Evolutionary conservation across 1,139 yeast genomes (phyloP), one percentile per base, ranked within the genome.

Genomic region (Wickerhamiella pararugosa): DNA sequence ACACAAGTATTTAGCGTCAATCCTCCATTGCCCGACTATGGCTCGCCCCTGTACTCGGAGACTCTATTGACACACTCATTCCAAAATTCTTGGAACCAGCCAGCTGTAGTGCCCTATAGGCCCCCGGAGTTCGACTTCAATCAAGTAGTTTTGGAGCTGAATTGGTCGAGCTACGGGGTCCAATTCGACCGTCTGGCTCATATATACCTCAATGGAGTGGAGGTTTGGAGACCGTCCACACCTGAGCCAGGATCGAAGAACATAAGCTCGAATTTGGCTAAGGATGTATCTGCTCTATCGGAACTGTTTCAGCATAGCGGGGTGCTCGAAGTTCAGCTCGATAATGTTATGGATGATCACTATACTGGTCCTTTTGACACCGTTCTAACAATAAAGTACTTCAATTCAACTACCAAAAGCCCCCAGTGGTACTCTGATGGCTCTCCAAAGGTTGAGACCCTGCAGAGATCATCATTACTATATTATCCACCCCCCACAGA

Each of bases 151-250:
- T 60, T 81, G 39, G 68, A 74, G 5, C 62, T 83, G 40, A 67
- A 73, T 40, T 76, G 80, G 3, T 60, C 71, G 5, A 75, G 75
- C 5, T 65, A 62, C 37, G 90, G 92, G 7, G 70, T 73, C 9
- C 94, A 83, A 57, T 82, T 73, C 53, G 94, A 83, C 56, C 66
- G 94, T 45, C 64, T 83, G 52, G 81, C 79, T 9, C 83, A 81
- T 53, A 59, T 83, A 27, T 79, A 71, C 53, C 58, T 83, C 27
- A 71, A 72, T 43, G 82, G 77, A 25, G 67, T 70, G 10, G 82
- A 81, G 51, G 60, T 83, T 31, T 83, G 94, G 94, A 69, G 94
- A 58, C 76, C 92, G 0, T 77, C 90, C 2, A 83, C 94, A 1
- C 76, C 82, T 15, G 94, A 83, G 59, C 94, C 94, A 0, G 73